Percentiles rank a stretch among this genome's conserved stretches.
Conservation (phyloP, 352 stramenopile species). For the Phytophthora aleatoria region DNA sequence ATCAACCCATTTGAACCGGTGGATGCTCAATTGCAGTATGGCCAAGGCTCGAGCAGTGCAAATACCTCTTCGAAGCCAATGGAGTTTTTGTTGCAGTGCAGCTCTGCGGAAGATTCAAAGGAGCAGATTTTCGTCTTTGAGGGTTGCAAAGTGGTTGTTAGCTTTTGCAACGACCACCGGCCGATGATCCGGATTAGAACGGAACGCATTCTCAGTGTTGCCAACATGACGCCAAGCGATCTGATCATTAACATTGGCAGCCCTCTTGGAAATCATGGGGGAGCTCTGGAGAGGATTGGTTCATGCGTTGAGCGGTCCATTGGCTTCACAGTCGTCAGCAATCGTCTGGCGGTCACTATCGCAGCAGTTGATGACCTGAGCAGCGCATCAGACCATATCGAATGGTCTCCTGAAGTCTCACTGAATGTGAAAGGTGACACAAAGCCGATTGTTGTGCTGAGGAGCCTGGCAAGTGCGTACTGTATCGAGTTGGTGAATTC, state of each 20-base stretch:
- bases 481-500: constrained; percentile 43
- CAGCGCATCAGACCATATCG: not conserved
- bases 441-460: constrained; percentile 36
- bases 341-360: constrained; percentile 37
- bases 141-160: constrained; percentile 35
- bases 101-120: constrained; percentile 12
- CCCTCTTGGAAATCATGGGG: constrained; percentile 16
- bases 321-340: constrained; percentile 25
- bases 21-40: constrained; percentile 27
- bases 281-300: constrained; percentile 14
- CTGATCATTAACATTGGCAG: constrained; percentile 29
- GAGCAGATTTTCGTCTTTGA: constrained; percentile 46
- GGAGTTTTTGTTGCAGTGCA: constrained; percentile 29
- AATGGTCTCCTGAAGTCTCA: constrained; percentile 40
- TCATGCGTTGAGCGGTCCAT: constrained; percentile 32
- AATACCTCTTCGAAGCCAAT: constrained; percentile 3
- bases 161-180: constrained; percentile 5
- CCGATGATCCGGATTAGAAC: constrained; percentile 42
- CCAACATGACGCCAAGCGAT: constrained; percentile 33
- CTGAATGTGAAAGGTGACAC: constrained; percentile 40
- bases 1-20: constrained; percentile 49
- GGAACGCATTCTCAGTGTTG: constrained; percentile 42
- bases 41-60: not conserved
- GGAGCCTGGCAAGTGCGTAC: constrained; percentile 34
- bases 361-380: constrained; percentile 11